These are phyloP conservation scores for Penicillium griseofulvum DNA, from an alignment of 2,329 filamentous ascomycete genomes.

Conservation along the genomic window DNA sequence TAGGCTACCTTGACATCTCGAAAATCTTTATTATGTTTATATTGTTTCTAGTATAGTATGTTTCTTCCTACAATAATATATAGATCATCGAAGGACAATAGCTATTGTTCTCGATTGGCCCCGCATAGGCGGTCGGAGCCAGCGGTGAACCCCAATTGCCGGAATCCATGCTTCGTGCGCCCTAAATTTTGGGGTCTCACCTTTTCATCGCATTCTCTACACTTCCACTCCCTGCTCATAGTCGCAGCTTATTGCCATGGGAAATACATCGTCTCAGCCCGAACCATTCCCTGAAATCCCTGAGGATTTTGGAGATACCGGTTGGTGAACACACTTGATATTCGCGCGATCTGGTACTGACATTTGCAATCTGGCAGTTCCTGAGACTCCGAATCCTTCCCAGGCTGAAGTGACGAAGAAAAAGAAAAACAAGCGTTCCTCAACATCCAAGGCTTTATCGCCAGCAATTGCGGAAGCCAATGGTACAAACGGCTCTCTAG, in stretches of 20 bases:
- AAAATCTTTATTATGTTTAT: not conserved
- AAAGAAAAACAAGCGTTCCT: constrained; percentile 9
- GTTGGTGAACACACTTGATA: not conserved
- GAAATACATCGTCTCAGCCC: constrained; percentile 2
- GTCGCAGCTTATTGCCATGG: not conserved
- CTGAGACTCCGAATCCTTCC: constrained; percentile 1
- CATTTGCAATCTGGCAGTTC: constrained; percentile 1
- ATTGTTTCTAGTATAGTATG: not conserved
- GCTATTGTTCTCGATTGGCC: not conserved
- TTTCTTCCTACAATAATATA: not conserved
- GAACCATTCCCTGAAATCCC: not conserved
- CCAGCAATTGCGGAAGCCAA: not conserved
- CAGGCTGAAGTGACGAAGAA: not conserved
- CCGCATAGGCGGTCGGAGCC: not conserved
- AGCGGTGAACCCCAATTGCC: constrained; percentile 1
- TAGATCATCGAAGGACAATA: not conserved
- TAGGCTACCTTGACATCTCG: not conserved
- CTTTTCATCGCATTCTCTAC: not conserved
- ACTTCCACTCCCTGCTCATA: not conserved
- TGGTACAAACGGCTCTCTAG: not conserved
- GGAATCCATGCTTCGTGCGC: not conserved
- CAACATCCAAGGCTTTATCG: not conserved
- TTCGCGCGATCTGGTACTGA: not conserved
- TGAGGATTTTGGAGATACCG: not conserved
- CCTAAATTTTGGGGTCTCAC: constrained; percentile 5